Conservation (phyloP, 208 protist species). For the Phytomonas sp. region DNA sequence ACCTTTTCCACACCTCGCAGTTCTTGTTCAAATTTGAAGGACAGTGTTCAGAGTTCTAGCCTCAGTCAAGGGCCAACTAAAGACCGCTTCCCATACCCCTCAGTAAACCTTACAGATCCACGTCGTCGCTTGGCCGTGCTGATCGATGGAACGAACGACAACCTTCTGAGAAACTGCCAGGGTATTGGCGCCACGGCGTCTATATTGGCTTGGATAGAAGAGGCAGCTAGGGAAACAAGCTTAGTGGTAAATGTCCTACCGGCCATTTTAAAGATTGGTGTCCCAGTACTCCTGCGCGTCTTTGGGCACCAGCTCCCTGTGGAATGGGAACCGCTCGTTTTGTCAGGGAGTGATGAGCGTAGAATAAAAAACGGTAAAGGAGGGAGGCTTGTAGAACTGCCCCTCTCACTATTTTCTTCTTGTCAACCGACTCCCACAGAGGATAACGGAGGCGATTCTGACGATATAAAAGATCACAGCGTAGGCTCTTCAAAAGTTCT, state of each 20-base stretch:
- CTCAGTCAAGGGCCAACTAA: constrained; percentile 41
- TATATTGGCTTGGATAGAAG: not conserved
- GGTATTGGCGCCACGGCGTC: not conserved
- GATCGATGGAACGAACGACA: constrained; percentile 57
- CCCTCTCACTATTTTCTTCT: constrained; percentile 5
- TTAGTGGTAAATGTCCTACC: constrained; percentile 33
- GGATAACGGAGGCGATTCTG: constrained; percentile 1
- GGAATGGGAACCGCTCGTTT: constrained; percentile 54
- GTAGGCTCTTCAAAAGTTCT: not conserved
- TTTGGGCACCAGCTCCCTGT: constrained; percentile 62
- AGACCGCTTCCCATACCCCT: constrained; percentile 61
- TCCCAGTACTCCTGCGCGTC: constrained; percentile 69
- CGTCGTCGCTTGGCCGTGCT: constrained; percentile 68
- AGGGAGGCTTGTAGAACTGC: constrained; percentile 10
- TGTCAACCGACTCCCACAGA: not conserved
- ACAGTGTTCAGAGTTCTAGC: not conserved
- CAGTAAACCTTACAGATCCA: constrained; percentile 55
- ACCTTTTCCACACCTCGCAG: not conserved
- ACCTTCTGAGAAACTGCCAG: constrained; percentile 18
- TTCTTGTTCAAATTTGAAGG: not conserved
- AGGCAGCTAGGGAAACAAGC: not conserved
- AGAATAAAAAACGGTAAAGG: not conserved
- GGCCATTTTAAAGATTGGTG: constrained; percentile 53
- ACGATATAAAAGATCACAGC: not conserved
- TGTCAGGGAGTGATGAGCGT: not conserved